Base-by-base conservation (phyloP, 371 early-diverging fungal genomes). In the Syncephalastrum racemosum region DNA sequence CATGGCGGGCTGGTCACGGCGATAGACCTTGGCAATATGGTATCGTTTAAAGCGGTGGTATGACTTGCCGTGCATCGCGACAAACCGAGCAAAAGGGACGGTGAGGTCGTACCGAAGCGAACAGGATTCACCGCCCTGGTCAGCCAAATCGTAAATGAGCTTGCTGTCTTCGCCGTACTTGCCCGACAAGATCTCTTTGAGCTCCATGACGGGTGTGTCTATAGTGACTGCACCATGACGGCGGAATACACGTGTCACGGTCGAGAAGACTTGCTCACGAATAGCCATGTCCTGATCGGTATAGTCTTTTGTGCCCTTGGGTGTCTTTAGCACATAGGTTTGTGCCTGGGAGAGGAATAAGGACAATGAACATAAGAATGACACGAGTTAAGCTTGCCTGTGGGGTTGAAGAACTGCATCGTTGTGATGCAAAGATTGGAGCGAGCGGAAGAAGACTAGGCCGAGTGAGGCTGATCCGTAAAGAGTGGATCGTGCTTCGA, bases 161-260 rank as follows among this genome's bases (percentile, higher is more conserved):
- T 99, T 99, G 70, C 90, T 88, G 83, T 99, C 99, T 73, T 99
- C 99, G 25, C 99, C 99, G 67, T 99, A 99, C 75, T 99, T 99
- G 60, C 98, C 97, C n/a, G 90, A 66, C 40, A 99, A 86, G 58
- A 99, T 95, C 66, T 97, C 96, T 81, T 79, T 94, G 43, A 97
- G 86, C 73, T 99, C 99, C 81, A 99, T 99, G 13, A 97, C 98
- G 2, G 99, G 99, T 2, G 99, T 99, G 56, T 99, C 99, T 58
- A 99, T 97, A 0, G 97, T 94, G 18, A 97, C 92, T n/a, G 90
- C 99, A 31, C 99, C 99, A 81, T 99, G 98, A 43, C 84, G 82
- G 70, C 95, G 90, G 77, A 98, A 99, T 14, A 97, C 85, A 1
- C 54, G 50, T 25, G 82, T 89, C 64, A 96, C 93, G 23, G 88